A percentile compares a stretch with the other conserved stretches of the same genome.
These are phyloP conservation scores for Fusarium pseudonygamai DNA, from an alignment of 2,329 filamentous ascomycete species.

Conservation along the genomic window DNA sequence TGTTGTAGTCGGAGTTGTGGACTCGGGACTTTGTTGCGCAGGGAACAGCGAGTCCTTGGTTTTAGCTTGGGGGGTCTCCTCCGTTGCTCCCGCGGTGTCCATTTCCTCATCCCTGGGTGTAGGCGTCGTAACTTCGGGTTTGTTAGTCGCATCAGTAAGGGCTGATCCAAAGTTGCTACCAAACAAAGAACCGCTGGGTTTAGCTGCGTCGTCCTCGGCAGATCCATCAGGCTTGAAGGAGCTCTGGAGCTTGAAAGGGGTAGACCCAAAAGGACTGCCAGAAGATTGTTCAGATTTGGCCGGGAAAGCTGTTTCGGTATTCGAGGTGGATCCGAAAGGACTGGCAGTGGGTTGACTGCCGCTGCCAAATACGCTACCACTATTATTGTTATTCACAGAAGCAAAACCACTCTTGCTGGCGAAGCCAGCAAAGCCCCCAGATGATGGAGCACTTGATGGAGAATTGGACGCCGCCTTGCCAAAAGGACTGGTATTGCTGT, in stretches of 20 bases:
- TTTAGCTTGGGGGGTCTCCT: conserved; percentile 51
- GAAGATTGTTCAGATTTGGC: conserved; percentile 44
- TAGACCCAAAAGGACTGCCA: conserved; percentile 56
- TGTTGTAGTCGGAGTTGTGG: conserved; percentile 62
- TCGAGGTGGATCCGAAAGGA: conserved; percentile 42
- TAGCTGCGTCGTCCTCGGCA: conserved; percentile 67
- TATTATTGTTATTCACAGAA: conserved; percentile 52
- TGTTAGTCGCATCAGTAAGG: conserved; percentile 58
- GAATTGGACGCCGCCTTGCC: conserved; percentile 44
- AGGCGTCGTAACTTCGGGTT: conserved; percentile 47
- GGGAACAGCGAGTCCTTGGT: conserved; percentile 46
- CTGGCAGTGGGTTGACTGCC: conserved; percentile 49
- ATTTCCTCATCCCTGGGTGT: conserved; percentile 63
- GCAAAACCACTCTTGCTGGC: conserved; percentile 65
- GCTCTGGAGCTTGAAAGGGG: conserved; percentile 72
- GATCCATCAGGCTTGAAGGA: conserved; percentile 73
- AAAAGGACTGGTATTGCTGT: conserved; percentile 50
- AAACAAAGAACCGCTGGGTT: conserved; percentile 63
- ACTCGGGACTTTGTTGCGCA: conserved; percentile 43
- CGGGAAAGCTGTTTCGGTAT: conserved; percentile 41
- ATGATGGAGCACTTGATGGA: conserved; percentile 46
- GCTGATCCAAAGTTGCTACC: conserved; percentile 69
- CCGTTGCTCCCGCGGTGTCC: conserved; percentile 51
- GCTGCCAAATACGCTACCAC: conserved; percentile 51
- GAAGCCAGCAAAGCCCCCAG: conserved; percentile 64